Evolutionary conservation across 2,329 filamentous ascomycete genomes (phyloP).

Genomic region (Fusarium nematophilum): DNA sequence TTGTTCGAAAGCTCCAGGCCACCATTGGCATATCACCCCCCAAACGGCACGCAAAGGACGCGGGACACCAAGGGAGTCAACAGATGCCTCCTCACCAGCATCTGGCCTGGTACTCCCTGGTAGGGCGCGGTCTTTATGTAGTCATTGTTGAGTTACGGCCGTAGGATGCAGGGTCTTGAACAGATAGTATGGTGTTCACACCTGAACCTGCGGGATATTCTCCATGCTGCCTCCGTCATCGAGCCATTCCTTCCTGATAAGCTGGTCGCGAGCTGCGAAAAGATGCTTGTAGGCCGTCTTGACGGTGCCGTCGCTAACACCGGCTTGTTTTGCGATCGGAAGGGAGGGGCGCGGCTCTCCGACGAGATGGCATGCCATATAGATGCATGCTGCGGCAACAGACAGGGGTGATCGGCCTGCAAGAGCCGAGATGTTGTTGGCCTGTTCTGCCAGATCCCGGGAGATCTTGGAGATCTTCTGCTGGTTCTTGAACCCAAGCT

Average conservation of each 20-base stretch:
- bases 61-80: too few relatives aligned
- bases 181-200: conserved; percentile 27
- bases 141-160: too few relatives aligned
- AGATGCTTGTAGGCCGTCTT: conserved; percentile 94
- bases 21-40: conserved; percentile 2
- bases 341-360: conserved; percentile 83
- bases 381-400: conserved; percentile 94
- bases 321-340: conserved; percentile 85
- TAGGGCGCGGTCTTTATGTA: too few relatives aligned
- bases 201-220: conserved; percentile 69
- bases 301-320: conserved; percentile 96
- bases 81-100: too few relatives aligned
- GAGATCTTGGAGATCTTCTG: conserved; percentile 84
- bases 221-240: conserved; percentile 77
- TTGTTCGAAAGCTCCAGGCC: conserved; percentile 1
- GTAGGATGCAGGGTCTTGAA: too few relatives aligned
- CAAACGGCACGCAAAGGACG: too few relatives aligned
- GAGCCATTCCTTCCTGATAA: conserved; percentile 83
- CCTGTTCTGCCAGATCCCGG: conserved; percentile 80
- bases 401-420: conserved; percentile 94
- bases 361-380: conserved; percentile 91
- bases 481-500: conserved; percentile 77
- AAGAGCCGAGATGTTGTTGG: conserved; percentile 81
- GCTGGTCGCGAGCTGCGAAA: conserved; percentile 76
- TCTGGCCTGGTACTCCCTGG: too few relatives aligned